Evolutionary conservation across 2,329 filamentous ascomycete genomes (phyloP), one percentile per base, ranked within the genome.

Genomic region (Aspergillus proliferans): DNA sequence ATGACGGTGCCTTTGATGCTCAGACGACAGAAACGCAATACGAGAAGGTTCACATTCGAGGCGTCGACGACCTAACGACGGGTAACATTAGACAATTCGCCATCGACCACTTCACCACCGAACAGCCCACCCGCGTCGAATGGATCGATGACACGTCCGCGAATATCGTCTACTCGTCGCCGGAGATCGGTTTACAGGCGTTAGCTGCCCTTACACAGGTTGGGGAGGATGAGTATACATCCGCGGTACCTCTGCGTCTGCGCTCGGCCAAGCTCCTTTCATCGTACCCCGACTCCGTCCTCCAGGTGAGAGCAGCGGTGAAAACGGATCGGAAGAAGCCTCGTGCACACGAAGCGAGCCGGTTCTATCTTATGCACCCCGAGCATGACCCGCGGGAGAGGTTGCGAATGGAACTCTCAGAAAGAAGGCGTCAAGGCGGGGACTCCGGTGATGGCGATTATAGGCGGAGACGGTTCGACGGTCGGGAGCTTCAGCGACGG

Each of bases 111-210:
- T 89, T 80, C 61, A 72, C 76, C 33, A 66, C 69, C 12, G 75
- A 77, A 48, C 63, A 73, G 46, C 75, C 84, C 49, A 74, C 80
- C 48, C 78, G 81, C 52, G 76, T 96, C 54, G 90, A 97, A 71
- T 98, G 93, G 93, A 89, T 98, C 57, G 88, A 97, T 66, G 93
- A 98, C 68, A 84, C 82, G 6, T 92, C 89, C 0, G 88, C 89
- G 53, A 97, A 97, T 65, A 76, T 96, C 47, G 70, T 95, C 46
- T 97, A 93, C 71, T 74, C 76, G 49, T 76, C 72, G 33, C 63
- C 74, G 10, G 73, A 78, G 41, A 69, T 77, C 10, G 83, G 82
- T 2, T 60, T 74, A 4, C 66, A 75, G 46, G 82, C 82, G 18
- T 71, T 86, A 21, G 60, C 66, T 28, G 71, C 74, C 3, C 71